Evolutionary conservation across 257 asterid species (phyloP).

Genomic region (Anisodus acutangulus): DNA sequence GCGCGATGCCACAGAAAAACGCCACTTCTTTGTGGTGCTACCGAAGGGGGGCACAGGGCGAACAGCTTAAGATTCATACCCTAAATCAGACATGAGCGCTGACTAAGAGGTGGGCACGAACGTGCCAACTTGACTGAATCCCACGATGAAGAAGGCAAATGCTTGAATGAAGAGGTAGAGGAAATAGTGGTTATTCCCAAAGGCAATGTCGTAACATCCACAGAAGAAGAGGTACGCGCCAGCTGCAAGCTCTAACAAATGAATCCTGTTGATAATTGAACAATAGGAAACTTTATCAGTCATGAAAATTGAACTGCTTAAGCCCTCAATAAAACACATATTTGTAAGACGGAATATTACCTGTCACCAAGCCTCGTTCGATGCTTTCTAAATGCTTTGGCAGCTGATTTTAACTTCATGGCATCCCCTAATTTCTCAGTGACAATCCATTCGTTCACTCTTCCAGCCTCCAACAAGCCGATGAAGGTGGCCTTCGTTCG

Average conservation of each 20-base stretch:
- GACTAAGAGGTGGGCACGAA: conserved; percentile 55
- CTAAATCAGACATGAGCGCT: not conserved
- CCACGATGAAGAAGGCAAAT: conserved; percentile 68
- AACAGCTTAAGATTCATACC: conserved; percentile 15
- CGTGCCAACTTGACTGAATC: conserved; percentile 83
- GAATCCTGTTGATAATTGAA: conserved; percentile 50
- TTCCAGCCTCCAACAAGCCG: conserved; percentile 81
- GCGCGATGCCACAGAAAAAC: conserved; percentile 22
- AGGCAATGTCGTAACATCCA: conserved; percentile 70
- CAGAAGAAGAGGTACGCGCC: conserved; percentile 76
- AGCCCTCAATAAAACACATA: not conserved
- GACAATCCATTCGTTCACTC: conserved; percentile 97
- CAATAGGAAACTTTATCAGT: not conserved
- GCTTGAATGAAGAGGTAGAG: conserved; percentile 73
- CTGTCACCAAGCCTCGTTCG: conserved; percentile 73
- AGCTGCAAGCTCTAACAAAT: conserved; percentile 64
- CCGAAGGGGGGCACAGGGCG: conserved; percentile 26
- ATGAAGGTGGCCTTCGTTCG: conserved; percentile 92
- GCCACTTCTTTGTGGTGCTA: conserved; percentile 20
- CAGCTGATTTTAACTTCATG: conserved; percentile 62
- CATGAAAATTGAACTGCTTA: not conserved
- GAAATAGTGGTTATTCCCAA: conserved; percentile 65
- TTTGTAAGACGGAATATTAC: conserved; percentile 39
- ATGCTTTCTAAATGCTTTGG: conserved; percentile 56
- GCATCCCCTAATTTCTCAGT: conserved; percentile 92